These are phyloP conservation scores for Saccharomycopsis babjevae DNA, from an alignment of 805 yeast genomes.

Conservation along the genomic window DNA sequence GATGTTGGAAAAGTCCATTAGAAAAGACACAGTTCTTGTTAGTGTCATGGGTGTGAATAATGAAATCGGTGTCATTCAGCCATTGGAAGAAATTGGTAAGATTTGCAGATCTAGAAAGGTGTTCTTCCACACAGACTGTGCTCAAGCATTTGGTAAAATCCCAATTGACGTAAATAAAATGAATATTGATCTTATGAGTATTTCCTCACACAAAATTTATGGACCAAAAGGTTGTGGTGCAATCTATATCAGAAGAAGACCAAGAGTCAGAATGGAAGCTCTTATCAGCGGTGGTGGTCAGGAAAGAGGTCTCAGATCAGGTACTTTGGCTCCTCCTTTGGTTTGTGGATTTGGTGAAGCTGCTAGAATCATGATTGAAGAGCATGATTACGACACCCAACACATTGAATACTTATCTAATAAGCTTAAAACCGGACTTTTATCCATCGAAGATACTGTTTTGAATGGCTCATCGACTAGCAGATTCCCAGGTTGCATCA, in stretches of 20 bases:
- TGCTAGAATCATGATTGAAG: constrained; percentile 68
- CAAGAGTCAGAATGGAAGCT: constrained; percentile 94
- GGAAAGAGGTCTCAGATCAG: constrained; percentile 95
- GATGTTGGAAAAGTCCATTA: constrained; percentile 68
- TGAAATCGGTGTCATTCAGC: constrained; percentile 97
- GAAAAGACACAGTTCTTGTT: constrained; percentile 85
- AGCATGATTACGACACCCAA: constrained; percentile 59
- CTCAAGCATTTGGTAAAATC: constrained; percentile 94
- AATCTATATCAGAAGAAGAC: constrained; percentile 89
- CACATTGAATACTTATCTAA: constrained; percentile 66
- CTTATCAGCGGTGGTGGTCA: constrained; percentile 97
- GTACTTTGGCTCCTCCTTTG: constrained; percentile 94
- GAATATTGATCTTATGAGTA: constrained; percentile 88
- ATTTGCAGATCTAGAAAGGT: constrained; percentile 81
- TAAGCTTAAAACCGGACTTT: constrained; percentile 60
- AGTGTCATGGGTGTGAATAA: constrained; percentile 96
- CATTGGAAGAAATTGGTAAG: constrained; percentile 84
- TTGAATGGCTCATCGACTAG: constrained; percentile 73
- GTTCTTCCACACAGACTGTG: constrained; percentile 95
- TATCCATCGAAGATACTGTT: constrained; percentile 79
- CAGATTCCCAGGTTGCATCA: constrained; percentile 89
- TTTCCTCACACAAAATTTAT: constrained; percentile 92
- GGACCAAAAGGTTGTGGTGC: constrained; percentile 99
- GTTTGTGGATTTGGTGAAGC: constrained; percentile 97
- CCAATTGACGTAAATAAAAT: constrained; percentile 85